These are phyloP conservation scores for Schrenkiella parvula DNA, from an alignment of 345 rosid species.

Conservation along the genomic window DNA sequence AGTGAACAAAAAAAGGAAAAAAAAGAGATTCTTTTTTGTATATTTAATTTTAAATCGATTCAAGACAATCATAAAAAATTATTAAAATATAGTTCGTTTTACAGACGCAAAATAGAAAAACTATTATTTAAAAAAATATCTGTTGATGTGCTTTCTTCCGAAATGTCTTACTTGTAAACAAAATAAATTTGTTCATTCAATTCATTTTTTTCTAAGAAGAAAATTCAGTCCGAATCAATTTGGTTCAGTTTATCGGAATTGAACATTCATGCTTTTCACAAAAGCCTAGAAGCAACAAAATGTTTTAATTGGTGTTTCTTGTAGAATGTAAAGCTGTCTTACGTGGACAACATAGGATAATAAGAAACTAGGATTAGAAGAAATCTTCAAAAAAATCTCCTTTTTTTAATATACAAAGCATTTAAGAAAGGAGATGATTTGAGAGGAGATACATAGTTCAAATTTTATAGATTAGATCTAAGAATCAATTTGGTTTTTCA, in stretches of 20 bases:
- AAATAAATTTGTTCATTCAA: too few relatives aligned
- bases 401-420: not conserved
- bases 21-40: not conserved
- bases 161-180: too few relatives aligned
- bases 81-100: too few relatives aligned
- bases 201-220: too few relatives aligned
- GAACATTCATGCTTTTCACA: not conserved
- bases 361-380: not conserved
- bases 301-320: slow-evolving; percentile 10
- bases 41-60: too few relatives aligned
- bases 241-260: too few relatives aligned
- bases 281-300: slow-evolving; percentile 13
- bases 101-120: too few relatives aligned
- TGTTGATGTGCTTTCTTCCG: too few relatives aligned
- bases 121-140: too few relatives aligned
- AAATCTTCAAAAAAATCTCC: too few relatives aligned
- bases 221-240: too few relatives aligned
- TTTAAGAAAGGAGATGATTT: not conserved
- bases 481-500: not conserved
- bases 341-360: not conserved
- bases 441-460: not conserved
- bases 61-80: too few relatives aligned
- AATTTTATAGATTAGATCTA: slow-evolving; percentile 15
- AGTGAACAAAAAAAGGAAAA: not conserved
- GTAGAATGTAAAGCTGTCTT: not conserved